A percentile compares a stretch with the other conserved stretches of the same genome.
These are phyloP conservation scores for Endocalyx cinctus DNA, from an alignment of 2,329 filamentous ascomycete genomes.

Conservation along the genomic window DNA sequence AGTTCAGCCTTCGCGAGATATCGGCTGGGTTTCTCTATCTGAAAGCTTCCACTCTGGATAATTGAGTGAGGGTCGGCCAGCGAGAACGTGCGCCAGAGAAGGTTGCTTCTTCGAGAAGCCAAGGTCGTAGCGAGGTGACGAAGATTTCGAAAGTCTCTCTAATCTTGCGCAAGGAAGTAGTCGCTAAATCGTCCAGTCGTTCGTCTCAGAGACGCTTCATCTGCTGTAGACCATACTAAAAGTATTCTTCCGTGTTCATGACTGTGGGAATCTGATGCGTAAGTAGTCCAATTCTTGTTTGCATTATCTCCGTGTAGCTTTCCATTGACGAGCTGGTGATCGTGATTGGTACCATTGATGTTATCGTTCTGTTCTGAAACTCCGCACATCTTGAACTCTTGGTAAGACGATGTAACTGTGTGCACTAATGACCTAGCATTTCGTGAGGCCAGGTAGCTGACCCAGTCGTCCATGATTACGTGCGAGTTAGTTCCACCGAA, in stretches of 20 bases:
- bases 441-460: neutral
- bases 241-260: neutral
- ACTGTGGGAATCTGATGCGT: neutral
- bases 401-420: neutral
- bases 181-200: neutral
- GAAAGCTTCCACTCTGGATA: neutral
- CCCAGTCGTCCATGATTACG: neutral
- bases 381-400: neutral
- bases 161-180: neutral
- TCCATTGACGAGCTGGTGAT: too few species aligned
- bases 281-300: neutral
- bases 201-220: neutral
- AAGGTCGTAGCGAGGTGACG: slow-evolving; percentile 12
- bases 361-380: neutral
- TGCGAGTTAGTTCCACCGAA: neutral
- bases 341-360: too few species aligned
- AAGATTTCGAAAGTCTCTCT: neutral
- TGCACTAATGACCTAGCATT: neutral
- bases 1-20: neutral
- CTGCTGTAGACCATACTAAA: neutral
- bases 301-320: too few species aligned
- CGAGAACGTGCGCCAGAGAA: slow-evolving; percentile 10
- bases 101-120: slow-evolving; percentile 8
- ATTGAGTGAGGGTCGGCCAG: slow-evolving; percentile 2
- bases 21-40: neutral